Evolutionary conservation across 345 rosid genomes (phyloP), one percentile per base, ranked within the genome.

Genomic region (Camelina hispida): DNA sequence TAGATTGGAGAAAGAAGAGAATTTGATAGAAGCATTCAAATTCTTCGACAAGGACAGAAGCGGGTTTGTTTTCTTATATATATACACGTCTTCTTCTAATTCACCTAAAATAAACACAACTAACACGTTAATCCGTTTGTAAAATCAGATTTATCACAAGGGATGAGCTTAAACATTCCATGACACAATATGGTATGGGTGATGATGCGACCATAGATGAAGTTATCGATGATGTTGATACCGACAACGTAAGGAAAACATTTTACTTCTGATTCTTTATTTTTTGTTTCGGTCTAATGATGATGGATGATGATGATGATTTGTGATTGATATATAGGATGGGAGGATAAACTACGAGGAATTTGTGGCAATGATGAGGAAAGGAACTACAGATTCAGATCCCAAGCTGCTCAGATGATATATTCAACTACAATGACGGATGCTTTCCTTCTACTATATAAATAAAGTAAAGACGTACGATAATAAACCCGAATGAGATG

Each of bases 1-100:
- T 76, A 84, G 85, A 81, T 81, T 95, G 35, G 90, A 92, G 78
- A 87, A 75, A 83, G 99, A 95, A 57, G 97, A 89, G n/a, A 81
- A 90, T 66, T 77, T 90, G 72, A 48, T 35, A 69, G 68, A 82
- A 81, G 99, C 97, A 59, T 95, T 95, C 73, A 82, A 79, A 50
- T 85, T 64, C 81, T 90, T 95, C n/a, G 97, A 95, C 80, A 88
- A 77, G 73, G 97, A 95, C 71, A 17, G 69, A 72, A 92, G 85
- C 60, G 97, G 97, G 98, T 92, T 55, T 65, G 94, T 75, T 7
- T 16, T 18, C 30, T 11, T 34, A 34, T n/a, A n/a, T n/a, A n/a
- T 48, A n/a, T 47, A 22, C 60, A 9, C 14, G 17, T 43, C 13
- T 56, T 20, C 23, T n/a, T 20, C 25, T n/a, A 20, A 22, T 28